Evolutionary conservation across 202 grass and related monocot genomes (phyloP).

Genomic region (Elaeis oleifera): DNA sequence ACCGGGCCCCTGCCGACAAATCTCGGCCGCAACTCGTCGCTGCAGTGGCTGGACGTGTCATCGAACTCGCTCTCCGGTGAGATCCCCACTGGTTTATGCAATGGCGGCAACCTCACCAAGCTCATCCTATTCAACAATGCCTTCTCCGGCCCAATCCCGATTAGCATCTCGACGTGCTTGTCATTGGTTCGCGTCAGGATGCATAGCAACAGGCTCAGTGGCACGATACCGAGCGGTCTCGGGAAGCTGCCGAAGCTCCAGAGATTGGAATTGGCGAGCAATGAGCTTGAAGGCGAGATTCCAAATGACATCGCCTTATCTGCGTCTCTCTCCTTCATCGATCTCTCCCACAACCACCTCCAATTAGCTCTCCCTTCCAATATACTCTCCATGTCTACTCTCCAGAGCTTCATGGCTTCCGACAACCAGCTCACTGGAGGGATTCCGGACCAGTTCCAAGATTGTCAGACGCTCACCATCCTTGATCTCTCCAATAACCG

Average conservation of each 20-base stretch:
- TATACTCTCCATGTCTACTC: conserved; percentile 38
- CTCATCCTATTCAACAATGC: conserved; percentile 84
- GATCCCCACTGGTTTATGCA: conserved; percentile 54
- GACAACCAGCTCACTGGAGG: conserved; percentile 66
- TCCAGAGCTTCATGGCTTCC: conserved; percentile 78
- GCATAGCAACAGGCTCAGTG: conserved; percentile 68
- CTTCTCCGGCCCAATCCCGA: conserved; percentile 57
- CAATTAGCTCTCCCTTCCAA: conserved; percentile 51
- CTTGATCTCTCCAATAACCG: conserved; percentile 80
- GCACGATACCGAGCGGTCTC: conserved; percentile 46
- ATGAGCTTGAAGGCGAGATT: conserved; percentile 69
- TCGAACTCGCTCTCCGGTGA: conserved; percentile 54
- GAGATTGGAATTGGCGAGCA: conserved; percentile 67
- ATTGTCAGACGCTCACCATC: conserved; percentile 59
- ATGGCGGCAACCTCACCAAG: conserved; percentile 49
- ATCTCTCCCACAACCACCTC: conserved; percentile 64
- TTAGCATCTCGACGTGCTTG: conserved; percentile 46
- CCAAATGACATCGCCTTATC: conserved; percentile 57
- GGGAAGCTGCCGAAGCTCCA: conserved; percentile 69
- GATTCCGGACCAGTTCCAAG: conserved; percentile 81
- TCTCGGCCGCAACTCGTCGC: conserved; percentile 50
- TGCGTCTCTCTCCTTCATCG: conserved; percentile 73
- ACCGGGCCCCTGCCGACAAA: conserved; percentile 47
- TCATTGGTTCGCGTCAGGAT: conserved; percentile 68
- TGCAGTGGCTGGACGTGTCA: conserved; percentile 94